phyloP scores from a whole-genome alignment of 2,329 filamentous ascomycete species.

The Ophiocordyceps camponoti-leonardi region DNA sequence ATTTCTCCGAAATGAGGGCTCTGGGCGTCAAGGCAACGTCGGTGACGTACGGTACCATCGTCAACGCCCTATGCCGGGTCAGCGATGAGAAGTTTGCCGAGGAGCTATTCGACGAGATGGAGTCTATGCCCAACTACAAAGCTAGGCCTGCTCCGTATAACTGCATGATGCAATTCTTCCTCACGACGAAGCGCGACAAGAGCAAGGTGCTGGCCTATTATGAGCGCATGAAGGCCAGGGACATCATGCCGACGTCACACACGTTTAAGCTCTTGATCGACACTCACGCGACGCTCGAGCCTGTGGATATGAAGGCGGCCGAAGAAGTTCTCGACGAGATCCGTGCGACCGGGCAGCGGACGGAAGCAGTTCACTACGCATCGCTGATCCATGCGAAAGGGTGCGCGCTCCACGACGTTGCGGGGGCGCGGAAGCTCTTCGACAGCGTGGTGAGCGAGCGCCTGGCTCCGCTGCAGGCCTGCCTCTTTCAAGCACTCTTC shows the following conservation, averaged over 20 bases:
- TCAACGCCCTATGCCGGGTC: slow-evolving; percentile 92
- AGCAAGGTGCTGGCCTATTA: slow-evolving; percentile 88
- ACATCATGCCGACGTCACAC: slow-evolving; percentile 82
- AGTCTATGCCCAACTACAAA: slow-evolving; percentile 97
- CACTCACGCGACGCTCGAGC: slow-evolving; percentile 84
- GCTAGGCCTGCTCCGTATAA: slow-evolving; percentile 94
- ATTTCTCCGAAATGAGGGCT: slow-evolving; percentile 93
- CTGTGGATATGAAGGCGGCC: slow-evolving; percentile 72
- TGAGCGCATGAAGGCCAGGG: slow-evolving; percentile 75
- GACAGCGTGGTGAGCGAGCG: slow-evolving; percentile 57
- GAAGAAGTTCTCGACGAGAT: slow-evolving; percentile 72
- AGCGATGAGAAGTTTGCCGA: slow-evolving; percentile 96
- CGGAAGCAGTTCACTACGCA: slow-evolving; percentile 89
- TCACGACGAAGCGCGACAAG: slow-evolving; percentile 93
- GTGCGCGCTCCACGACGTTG: slow-evolving; percentile 83
- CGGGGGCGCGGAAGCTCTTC: slow-evolving; percentile 66
- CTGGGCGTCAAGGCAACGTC: slow-evolving; percentile 89
- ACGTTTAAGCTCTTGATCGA: slow-evolving; percentile 97
- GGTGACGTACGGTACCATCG: slow-evolving; percentile 94
- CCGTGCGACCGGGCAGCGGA: slow-evolving; percentile 51
- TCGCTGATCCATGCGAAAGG: slow-evolving; percentile 92
- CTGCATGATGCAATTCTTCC: slow-evolving; percentile 98
- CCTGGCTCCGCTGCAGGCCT: slow-evolving; percentile 57
- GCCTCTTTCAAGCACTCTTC: slow-evolving; percentile 90
- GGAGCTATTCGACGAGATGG: slow-evolving; percentile 98